Base-by-base conservation (phyloP, 192 early-diverging fungal genomes). In the Spizellomyces sp. region DNA sequence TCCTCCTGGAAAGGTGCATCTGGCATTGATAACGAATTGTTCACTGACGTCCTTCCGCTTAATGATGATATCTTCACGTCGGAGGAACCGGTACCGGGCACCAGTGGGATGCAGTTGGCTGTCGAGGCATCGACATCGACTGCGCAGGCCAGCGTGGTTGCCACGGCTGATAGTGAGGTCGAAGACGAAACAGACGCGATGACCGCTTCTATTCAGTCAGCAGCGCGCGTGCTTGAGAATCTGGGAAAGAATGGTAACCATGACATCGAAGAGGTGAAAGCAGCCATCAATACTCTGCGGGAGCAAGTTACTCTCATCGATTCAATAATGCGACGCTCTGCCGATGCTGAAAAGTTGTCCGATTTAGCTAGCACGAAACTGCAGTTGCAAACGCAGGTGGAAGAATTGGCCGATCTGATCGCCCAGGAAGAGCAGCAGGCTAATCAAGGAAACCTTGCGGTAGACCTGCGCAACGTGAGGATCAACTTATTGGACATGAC, bases 311-410 rank as follows among this genome's bases (percentile, higher is more conserved):
- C 21, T 2, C 36, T 59, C 36, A 59, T 73, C 41, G 71, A 73
- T n/a, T 52, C 63, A 1, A 8, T 59, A 7, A 55, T 73, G 71
- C 71, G 64, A 42, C 21, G 14, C n/a, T 17, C 45, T n/a, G 17
- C 52, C 8, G 67, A 69, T 56, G 42, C 73, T 17, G 68, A 65
- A 22, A 17, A 8, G 50, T n/a, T 74, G 9, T 19, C 52, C 8
- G 58, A 76, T 8, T 70, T 83, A n/a, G 27, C 79, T 14, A 47
- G 75, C 8, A 27, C 27, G 8, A 83, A 83, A 58, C 62, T 83
- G 6, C 54, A 67, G 6, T 66, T 77, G 14, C 77, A 80, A 65
- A 43, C 73, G 8, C 45, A 70, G 7, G 43, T 79, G 4, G 77
- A 73, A 43, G 69, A 69, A 41, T 71, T 83, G 4, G 45, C 17